Evolutionary conservation across 805 yeast genomes (phyloP).

Genomic region (Saccharomycopsis fodiens): DNA sequence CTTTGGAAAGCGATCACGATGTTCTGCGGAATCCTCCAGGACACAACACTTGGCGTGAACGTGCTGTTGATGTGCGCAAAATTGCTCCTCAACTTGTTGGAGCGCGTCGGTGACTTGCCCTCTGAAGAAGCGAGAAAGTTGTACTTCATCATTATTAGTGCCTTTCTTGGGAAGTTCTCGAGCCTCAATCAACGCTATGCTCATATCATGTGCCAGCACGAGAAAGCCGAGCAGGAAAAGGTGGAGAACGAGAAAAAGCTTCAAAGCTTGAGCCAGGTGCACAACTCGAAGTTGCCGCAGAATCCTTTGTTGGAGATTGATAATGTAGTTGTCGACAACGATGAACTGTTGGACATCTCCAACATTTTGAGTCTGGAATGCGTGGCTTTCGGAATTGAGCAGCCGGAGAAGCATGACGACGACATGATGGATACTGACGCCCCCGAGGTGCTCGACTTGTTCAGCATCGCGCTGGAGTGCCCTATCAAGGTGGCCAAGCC

Average conservation of each 20-base stretch:
- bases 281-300: conserved; percentile 30
- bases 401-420: conserved; percentile 24
- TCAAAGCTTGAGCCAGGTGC: conserved; percentile 90
- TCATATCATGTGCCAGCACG: conserved; percentile 56
- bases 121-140: conserved; percentile 66
- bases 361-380: conserved; percentile 28
- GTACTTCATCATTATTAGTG: conserved; percentile 76
- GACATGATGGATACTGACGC: conserved; percentile 23
- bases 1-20: conserved; percentile 81
- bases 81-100: conserved; percentile 78
- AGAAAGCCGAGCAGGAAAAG: conserved; percentile 40
- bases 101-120: conserved; percentile 72
- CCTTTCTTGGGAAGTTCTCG: conserved; percentile 76
- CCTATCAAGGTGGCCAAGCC: conserved; percentile 79
- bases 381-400: conserved; percentile 15
- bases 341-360: conserved; percentile 33
- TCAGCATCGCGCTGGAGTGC: conserved; percentile 89
- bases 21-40: conserved; percentile 74
- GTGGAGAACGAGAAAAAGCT: conserved; percentile 69
- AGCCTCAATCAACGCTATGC: conserved; percentile 66
- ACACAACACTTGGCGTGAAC: conserved; percentile 72
- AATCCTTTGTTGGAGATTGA: conserved; percentile 18
- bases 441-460: conserved; percentile 35
- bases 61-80: conserved; percentile 97
- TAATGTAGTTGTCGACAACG: conserved; percentile 7